These are phyloP conservation scores for Toxoplasma gondii DNA, from an alignment of 169 alveolate genomes.

Conservation along the genomic window DNA sequence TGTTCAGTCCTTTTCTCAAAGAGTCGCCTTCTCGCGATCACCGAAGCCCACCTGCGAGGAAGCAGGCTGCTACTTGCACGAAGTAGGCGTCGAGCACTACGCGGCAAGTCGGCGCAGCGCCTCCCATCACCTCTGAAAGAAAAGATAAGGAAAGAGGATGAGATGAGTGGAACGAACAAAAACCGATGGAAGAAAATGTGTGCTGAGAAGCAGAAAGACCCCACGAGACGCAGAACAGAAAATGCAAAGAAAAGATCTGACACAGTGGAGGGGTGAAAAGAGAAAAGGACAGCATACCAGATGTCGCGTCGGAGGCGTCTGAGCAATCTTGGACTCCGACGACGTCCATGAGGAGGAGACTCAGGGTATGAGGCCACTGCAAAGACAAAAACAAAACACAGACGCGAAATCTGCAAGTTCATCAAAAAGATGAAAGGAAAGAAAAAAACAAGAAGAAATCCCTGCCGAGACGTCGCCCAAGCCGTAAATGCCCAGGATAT, in stretches of 20 bases:
- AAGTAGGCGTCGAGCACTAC: slow-evolving; percentile 33
- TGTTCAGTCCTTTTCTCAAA: too few species aligned
- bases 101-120: neutral
- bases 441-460: too few species aligned
- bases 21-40: too few species aligned
- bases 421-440: neutral
- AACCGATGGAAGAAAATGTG: neutral
- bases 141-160: neutral
- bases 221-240: too few species aligned
- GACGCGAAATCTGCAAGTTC: neutral
- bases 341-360: slow-evolving; percentile 33
- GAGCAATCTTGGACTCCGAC: neutral
- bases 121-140: neutral
- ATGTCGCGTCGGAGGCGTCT: neutral
- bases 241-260: neutral
- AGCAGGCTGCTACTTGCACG: slow-evolving; percentile 34
- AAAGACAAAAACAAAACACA: neutral
- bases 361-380: slow-evolving; percentile 49
- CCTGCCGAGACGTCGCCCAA: too few species aligned
- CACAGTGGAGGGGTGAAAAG: too few species aligned
- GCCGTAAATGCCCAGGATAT: neutral
- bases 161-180: neutral
- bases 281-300: neutral
- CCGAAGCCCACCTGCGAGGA: slow-evolving; percentile 3
- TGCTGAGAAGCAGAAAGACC: too few species aligned